Conservation (phyloP, 1,284 basidiomycete species). For the Anthracocystis setariae region DNA sequence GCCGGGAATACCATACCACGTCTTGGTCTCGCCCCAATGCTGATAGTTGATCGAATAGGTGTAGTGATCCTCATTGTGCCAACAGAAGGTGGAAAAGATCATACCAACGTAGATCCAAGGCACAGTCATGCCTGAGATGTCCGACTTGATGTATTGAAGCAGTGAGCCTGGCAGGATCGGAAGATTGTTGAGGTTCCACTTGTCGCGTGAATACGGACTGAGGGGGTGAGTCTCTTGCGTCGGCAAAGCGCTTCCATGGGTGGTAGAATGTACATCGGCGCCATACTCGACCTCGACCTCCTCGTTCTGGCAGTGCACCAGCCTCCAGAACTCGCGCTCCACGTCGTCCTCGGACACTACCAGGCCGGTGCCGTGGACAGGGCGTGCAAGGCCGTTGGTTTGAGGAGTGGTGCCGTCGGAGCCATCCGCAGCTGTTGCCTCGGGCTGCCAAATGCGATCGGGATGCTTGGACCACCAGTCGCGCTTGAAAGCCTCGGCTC, state of each 20-base stretch:
- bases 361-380: conserved; percentile 69
- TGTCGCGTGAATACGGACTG: conserved; percentile 85
- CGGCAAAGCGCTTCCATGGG: conserved; percentile 95
- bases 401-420: conserved; percentile 1
- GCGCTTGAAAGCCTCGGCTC: conserved; percentile 81
- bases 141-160: conserved; percentile 90
- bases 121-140: conserved; percentile 99
- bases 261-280: conserved; percentile 96
- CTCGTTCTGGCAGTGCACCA: conserved; percentile 87
- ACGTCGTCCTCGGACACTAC: conserved; percentile 86
- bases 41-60: conserved; percentile 78
- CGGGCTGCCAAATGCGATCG: conserved; percentile 43
- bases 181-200: conserved; percentile 98
- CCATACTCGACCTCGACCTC: conserved; percentile 99
- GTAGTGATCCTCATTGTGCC: conserved; percentile 99
- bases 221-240: conserved; percentile 91
- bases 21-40: conserved; percentile 99
- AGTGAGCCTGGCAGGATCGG: conserved; percentile 88
- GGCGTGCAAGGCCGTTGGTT: conserved; percentile 49
- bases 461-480: conserved; percentile 75
- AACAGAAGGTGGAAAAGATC: conserved; percentile 99
- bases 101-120: conserved; percentile 99
- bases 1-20: conserved; percentile 98
- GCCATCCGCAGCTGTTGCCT: conserved; percentile 1
- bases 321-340: conserved; percentile 95